phyloP scores from a whole-genome alignment of 805 yeast species.

The Debaryomyces prosopidis region DNA sequence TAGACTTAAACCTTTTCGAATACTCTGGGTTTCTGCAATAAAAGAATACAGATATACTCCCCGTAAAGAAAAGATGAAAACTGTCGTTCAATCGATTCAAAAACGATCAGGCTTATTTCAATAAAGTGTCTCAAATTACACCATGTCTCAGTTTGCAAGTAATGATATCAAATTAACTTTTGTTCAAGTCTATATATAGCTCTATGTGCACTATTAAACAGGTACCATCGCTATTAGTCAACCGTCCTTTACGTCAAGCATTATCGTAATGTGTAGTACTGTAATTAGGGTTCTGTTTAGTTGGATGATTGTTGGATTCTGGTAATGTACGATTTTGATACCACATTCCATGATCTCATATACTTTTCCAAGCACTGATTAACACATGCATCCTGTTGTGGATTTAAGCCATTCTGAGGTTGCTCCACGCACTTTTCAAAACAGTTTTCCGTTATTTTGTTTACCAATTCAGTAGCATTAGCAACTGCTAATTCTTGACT shows the following conservation, averaged over 20 bases:
- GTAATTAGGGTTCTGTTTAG: background rate
- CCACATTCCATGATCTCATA: constrained; percentile 87
- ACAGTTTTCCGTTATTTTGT: constrained; percentile 83
- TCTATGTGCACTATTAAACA: background rate
- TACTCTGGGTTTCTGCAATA: no score
- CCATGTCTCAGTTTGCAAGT: background rate
- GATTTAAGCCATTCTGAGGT: constrained; percentile 53
- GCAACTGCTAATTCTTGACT: constrained; percentile 87
- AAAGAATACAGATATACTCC: no score
- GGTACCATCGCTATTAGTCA: background rate
- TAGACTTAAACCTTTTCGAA: no score
- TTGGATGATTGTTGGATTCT: constrained; percentile 55
- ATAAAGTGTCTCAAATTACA: no score
- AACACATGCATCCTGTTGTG: constrained; percentile 65
- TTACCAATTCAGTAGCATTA: constrained; percentile 84
- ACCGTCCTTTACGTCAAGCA: no score
- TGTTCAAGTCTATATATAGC: background rate
- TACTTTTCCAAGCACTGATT: constrained; percentile 81
- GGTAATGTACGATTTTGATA: constrained; percentile 73
- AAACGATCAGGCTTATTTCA: no score
- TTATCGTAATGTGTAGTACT: no score
- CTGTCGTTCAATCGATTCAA: no score
- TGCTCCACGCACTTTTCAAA: constrained; percentile 71
- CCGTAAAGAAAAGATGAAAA: no score
- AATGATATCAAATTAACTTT: background rate